These are phyloP conservation scores for Cyclotella kingstonii DNA, from an alignment of 108 stramenopile species.

Conservation along the genomic window DNA sequence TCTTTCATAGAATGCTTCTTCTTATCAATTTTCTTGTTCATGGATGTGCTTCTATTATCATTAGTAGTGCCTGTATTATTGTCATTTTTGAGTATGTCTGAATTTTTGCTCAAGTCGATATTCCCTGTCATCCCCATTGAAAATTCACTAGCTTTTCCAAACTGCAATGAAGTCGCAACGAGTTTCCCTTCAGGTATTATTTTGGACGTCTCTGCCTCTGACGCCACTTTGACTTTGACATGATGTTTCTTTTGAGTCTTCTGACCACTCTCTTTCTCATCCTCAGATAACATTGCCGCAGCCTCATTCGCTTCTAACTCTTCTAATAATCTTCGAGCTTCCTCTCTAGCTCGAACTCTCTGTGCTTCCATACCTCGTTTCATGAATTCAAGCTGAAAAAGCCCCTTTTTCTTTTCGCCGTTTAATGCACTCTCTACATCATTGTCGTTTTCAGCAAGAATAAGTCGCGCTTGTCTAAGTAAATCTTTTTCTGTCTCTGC, in stretches of 20 bases:
- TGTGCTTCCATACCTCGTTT: constrained; percentile 87
- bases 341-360: constrained; percentile 77
- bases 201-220: constrained; percentile 64
- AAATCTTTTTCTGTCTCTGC: constrained; percentile 67
- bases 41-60: constrained; percentile 13
- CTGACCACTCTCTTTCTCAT: constrained; percentile 40
- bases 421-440: constrained; percentile 36
- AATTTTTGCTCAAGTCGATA: too few species aligned
- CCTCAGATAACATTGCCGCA: constrained; percentile 42
- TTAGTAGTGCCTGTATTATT: constrained; percentile 13
- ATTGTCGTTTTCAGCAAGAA: constrained; percentile 58
- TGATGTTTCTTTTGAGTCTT: constrained; percentile 16
- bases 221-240: constrained; percentile 50
- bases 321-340: constrained; percentile 75
- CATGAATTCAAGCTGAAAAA: constrained; percentile 95
- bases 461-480: constrained; percentile 58
- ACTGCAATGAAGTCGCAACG: constrained; percentile 66
- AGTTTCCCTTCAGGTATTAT: constrained; percentile 74
- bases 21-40: constrained; percentile 36
- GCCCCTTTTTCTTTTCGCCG: constrained; percentile 63
- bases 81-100: too few species aligned
- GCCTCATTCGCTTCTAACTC: constrained; percentile 90
- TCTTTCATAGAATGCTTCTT: constrained; percentile 19
- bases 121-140: constrained; percentile 31
- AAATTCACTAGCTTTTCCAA: constrained; percentile 72